Evolutionary conservation across 2,329 filamentous ascomycete genomes (phyloP).

Genomic region (Emergomyces africanus): DNA sequence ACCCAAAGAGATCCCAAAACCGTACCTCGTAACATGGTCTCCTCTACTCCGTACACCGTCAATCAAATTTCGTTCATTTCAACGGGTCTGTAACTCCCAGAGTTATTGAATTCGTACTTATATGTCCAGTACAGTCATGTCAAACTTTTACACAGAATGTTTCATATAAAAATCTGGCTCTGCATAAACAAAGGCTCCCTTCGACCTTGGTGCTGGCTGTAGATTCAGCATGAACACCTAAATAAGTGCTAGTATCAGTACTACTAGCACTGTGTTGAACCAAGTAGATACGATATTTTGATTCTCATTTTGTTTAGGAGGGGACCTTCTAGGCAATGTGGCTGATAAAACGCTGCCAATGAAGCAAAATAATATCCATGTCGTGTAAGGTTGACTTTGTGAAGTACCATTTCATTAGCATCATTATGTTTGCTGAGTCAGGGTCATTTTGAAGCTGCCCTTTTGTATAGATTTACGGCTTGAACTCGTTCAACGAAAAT

Average conservation of each 20-base stretch:
- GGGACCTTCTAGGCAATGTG: slow-evolving; percentile 14
- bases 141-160: slow-evolving; percentile 8
- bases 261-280: no score
- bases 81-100: slow-evolving; percentile 2
- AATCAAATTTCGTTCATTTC: not conserved
- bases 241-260: no score
- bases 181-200: no score
- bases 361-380: slow-evolving; percentile 8
- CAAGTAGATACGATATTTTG: not conserved
- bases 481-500: slow-evolving; percentile 6
- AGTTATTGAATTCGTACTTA: no score
- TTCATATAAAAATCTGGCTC: no score
- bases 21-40: not conserved
- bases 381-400: slow-evolving; percentile 8
- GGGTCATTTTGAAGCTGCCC: slow-evolving; percentile 2
- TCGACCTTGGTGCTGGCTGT: no score
- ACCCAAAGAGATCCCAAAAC: no score
- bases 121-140: no score
- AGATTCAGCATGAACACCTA: no score
- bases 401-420: no score
- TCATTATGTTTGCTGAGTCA: no score
- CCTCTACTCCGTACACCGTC: not conserved
- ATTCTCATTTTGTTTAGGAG: not conserved
- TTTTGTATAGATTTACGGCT: slow-evolving; percentile 7
- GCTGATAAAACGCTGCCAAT: slow-evolving; percentile 13